A percentile compares a stretch with the other conserved stretches of the same genome.
These are phyloP conservation scores for Pythium rishiriense DNA, from an alignment of 352 stramenopile genomes.

Conservation along the genomic window DNA sequence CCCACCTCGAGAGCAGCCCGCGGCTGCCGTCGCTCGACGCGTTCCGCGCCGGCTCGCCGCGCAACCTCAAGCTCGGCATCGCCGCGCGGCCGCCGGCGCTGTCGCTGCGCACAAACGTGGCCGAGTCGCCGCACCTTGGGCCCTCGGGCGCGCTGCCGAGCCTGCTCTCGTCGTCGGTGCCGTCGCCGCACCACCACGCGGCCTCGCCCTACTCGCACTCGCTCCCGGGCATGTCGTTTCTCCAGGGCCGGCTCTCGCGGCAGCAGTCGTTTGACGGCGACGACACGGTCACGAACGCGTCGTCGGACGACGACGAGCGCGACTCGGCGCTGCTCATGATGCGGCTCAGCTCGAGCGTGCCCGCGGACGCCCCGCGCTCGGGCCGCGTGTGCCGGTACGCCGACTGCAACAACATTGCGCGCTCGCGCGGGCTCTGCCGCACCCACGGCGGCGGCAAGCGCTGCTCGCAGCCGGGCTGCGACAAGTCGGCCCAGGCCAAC, in stretches of 20 bases:
- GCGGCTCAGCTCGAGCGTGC: conserved; percentile 72
- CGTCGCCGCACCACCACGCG: conserved; percentile 31
- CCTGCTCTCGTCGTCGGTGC: conserved; percentile 25
- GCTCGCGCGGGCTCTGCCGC: conserved; percentile 79
- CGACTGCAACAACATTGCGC: conserved; percentile 86
- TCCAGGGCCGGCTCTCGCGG: conserved; percentile 45
- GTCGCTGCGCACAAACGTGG: conserved; percentile 47
- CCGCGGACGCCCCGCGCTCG: conserved; percentile 38
- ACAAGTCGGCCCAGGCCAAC: conserved; percentile 88
- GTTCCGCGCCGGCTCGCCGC: conserved; percentile 66
- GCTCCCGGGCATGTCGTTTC: conserved; percentile 59
- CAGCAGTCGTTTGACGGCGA: conserved; percentile 67
- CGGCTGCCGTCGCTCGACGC: conserved; percentile 69
- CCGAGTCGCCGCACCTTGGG: conserved; percentile 37
- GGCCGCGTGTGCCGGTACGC: conserved; percentile 78
- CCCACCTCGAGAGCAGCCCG: conserved; percentile 52
- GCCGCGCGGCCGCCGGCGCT: conserved; percentile 47
- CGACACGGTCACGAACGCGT: conserved; percentile 65
- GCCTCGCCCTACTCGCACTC: conserved; percentile 68
- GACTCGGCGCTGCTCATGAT: conserved; percentile 45
- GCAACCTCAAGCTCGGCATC: conserved; percentile 66
- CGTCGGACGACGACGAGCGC: conserved; percentile 62
- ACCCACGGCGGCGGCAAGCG: conserved; percentile 80
- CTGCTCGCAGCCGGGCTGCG: conserved; percentile 81
- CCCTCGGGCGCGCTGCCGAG: conserved; percentile 34